Percentiles rank a stretch among this genome's conserved stretches.
Conservation (phyloP, 441 rosid genomes). For the Pelargonium fulgidum region DNA sequence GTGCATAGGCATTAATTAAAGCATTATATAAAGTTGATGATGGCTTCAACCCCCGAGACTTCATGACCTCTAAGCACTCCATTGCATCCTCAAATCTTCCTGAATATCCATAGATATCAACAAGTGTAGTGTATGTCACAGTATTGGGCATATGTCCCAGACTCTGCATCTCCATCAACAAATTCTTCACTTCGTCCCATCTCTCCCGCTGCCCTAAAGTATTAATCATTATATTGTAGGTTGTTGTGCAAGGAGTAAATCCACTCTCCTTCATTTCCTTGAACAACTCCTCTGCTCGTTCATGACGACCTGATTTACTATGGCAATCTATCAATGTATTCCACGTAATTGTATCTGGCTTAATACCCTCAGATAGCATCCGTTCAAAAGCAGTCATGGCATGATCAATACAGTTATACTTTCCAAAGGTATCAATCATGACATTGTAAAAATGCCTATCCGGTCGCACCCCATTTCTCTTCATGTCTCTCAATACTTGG, state of each 20-base stretch:
- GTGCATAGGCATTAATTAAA: conserved; percentile 92
- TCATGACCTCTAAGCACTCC: conserved; percentile 84
- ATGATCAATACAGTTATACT: conserved; percentile 83
- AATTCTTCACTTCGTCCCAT: conserved; percentile 69
- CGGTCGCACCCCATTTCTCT: conserved; percentile 65
- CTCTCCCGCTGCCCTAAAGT: conserved; percentile 72
- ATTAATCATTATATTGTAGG: conserved; percentile 86
- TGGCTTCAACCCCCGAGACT: conserved; percentile 67
- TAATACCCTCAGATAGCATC: conserved; percentile 72
- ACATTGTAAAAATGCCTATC: conserved; percentile 89
- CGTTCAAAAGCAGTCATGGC: conserved; percentile 77
- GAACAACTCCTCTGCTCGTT: conserved; percentile 73
- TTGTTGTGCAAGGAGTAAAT: conserved; percentile 65
- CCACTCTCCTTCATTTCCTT: conserved; percentile 71
- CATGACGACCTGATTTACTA: conserved; percentile 65
- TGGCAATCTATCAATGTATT: conserved; percentile 91
- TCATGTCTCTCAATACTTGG: conserved; percentile 91
- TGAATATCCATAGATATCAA: conserved; percentile 80
- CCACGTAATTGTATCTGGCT: conserved; percentile 87
- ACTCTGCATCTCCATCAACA: conserved; percentile 62
- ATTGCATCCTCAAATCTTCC: conserved; percentile 83
- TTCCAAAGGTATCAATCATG: conserved; percentile 91
- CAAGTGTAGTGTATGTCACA: conserved; percentile 84
- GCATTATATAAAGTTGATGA: conserved; percentile 92
- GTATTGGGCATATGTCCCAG: conserved; percentile 60